These are phyloP conservation scores for Leccinum barrowsii DNA, from an alignment of 768 basidiomycete species.

Conservation along the genomic window DNA sequence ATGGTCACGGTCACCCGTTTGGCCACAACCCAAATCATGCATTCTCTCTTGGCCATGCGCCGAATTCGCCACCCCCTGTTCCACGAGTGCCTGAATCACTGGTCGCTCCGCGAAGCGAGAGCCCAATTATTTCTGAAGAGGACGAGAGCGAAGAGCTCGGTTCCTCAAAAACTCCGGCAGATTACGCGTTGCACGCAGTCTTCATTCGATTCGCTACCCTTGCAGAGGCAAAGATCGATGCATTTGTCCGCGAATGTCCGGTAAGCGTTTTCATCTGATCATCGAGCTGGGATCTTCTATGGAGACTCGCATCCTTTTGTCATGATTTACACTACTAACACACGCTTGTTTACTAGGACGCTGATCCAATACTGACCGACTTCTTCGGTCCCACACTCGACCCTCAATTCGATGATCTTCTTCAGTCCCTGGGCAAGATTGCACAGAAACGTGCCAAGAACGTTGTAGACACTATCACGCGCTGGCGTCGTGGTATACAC, in stretches of 20 bases:
- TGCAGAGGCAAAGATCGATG: constrained; percentile 77
- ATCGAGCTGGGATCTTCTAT: not conserved
- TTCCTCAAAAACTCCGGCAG: constrained; percentile 79
- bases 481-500: constrained; percentile 79
- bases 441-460: constrained; percentile 81
- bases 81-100: constrained; percentile 70
- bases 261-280: constrained; percentile 40
- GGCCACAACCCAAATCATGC: constrained; percentile 27
- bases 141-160: constrained; percentile 61
- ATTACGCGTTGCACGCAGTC: constrained; percentile 84
- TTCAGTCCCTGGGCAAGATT: constrained; percentile 82
- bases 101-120: constrained; percentile 48
- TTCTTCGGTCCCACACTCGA: constrained; percentile 74
- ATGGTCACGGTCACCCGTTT: constrained; percentile 35
- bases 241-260: constrained; percentile 62
- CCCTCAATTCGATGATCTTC: constrained; percentile 74
- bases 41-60: constrained; percentile 23
- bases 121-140: constrained; percentile 50
- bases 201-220: constrained; percentile 82
- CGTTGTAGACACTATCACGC: constrained; percentile 82
- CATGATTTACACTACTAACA: constrained; percentile 1
- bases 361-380: constrained; percentile 61
- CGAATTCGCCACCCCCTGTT: constrained; percentile 70
- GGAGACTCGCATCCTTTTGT: not conserved
- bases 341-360: constrained; percentile 46